These are phyloP conservation scores for Lepiota venenata DNA, from an alignment of 768 basidiomycete genomes.

Conservation along the genomic window DNA sequence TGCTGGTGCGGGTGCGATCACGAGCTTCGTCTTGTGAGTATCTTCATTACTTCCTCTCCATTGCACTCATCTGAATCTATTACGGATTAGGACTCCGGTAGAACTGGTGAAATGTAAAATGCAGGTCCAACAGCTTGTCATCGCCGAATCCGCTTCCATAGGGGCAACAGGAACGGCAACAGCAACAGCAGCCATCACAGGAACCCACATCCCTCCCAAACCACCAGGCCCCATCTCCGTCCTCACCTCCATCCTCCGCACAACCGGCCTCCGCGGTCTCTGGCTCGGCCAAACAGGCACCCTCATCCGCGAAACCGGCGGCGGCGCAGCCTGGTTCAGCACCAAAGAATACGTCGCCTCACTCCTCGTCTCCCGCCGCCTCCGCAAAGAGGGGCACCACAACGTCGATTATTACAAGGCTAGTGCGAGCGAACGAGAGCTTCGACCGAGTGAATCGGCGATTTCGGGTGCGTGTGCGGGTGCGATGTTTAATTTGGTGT, in stretches of 20 bases:
- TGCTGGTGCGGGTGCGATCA: constrained; percentile 80
- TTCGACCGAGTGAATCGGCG: constrained; percentile 82
- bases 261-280: constrained; percentile 77
- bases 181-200: constrained; percentile 14
- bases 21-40: constrained; percentile 82
- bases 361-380: constrained; percentile 52
- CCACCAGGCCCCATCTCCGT: constrained; percentile 78
- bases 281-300: constrained; percentile 97
- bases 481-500: constrained; percentile 77
- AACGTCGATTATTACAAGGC: too few relatives aligned
- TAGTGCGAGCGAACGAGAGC: constrained; percentile 20
- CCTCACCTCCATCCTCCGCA: constrained; percentile 56
- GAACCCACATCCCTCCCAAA: constrained; percentile 11
- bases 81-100: constrained; percentile 72
- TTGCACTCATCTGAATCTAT: constrained; percentile 2
- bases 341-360: constrained; percentile 78
- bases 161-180: constrained; percentile 16
- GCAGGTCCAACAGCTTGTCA: constrained; percentile 57
- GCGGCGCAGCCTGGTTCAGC: constrained; percentile 87
- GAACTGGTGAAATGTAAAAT: constrained; percentile 97
- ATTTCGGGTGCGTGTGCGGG: constrained; percentile 84
- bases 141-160: constrained; percentile 15
- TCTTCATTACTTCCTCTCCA: background rate
- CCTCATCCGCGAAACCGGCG: constrained; percentile 89
- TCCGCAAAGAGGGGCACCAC: constrained; percentile 14